Percentiles rank a stretch among this genome's conserved stretches.
phyloP scores from a whole-genome alignment of 805 yeast species.

The Wickerhamiella brachini region DNA sequence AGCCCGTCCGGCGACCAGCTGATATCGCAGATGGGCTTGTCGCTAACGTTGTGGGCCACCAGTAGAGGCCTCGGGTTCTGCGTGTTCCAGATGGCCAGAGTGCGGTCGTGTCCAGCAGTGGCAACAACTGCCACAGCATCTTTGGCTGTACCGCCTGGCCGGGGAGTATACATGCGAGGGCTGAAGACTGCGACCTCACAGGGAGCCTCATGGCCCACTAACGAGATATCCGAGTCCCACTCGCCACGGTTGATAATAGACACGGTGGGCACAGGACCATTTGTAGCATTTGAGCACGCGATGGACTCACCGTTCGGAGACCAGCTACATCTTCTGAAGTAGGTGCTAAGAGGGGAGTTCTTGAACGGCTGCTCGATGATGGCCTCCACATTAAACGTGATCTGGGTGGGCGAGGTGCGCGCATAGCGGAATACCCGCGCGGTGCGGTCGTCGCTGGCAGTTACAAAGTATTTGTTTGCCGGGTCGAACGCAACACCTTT shows the following conservation, averaged over 20 bases:
- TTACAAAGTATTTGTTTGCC: slow-evolving; percentile 93
- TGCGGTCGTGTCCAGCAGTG: slow-evolving; percentile 89
- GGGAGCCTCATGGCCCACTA: slow-evolving; percentile 59
- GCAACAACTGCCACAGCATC: slow-evolving; percentile 53
- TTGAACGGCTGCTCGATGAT: slow-evolving; percentile 73
- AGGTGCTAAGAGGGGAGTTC: slow-evolving; percentile 82
- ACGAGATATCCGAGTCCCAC: slow-evolving; percentile 50
- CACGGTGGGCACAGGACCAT: slow-evolving; percentile 50
- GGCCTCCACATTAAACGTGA: slow-evolving; percentile 77
- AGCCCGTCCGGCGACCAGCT: slow-evolving; percentile 80
- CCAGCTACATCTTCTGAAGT: slow-evolving; percentile 63
- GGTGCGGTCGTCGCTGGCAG: slow-evolving; percentile 92
- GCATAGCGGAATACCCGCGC: slow-evolving; percentile 79
- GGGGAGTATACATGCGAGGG: slow-evolving; percentile 25
- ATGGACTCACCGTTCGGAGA: slow-evolving; percentile 61
- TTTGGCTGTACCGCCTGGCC: slow-evolving; percentile 2
- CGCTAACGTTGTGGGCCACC: slow-evolving; percentile 61
- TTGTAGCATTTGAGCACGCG: slow-evolving; percentile 55
- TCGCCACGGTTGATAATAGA: slow-evolving; percentile 49
- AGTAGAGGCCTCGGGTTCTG: slow-evolving; percentile 59
- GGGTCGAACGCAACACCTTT: slow-evolving; percentile 97
- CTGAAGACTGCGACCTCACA: slow-evolving; percentile 50
- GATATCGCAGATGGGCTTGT: slow-evolving; percentile 73
- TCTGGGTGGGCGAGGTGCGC: slow-evolving; percentile 46
- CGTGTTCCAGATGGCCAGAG: slow-evolving; percentile 82